Evolutionary conservation across 2,329 filamentous ascomycete genomes (phyloP), one percentile per base, ranked within the genome.

Genomic region (Thelonectria blattea): DNA sequence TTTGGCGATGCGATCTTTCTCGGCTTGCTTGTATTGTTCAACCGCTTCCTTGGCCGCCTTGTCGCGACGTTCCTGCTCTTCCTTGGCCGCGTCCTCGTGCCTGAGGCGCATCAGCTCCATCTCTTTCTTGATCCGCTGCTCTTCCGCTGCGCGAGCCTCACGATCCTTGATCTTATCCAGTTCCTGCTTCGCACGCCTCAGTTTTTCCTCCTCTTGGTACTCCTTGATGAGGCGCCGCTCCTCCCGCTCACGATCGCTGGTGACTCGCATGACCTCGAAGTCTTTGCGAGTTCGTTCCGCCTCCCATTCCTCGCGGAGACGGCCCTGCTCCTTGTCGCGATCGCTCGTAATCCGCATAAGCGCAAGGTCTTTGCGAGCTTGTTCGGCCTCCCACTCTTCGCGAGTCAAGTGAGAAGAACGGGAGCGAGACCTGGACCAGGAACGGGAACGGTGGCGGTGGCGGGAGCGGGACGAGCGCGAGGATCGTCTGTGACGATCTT

Each of bases 121-220:
- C 64, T 85, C 81, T 66, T 80, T 78, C 71, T 80, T 83, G 56
- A 87, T 79, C 20, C 82, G 80, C 56, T 77, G 77, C 70, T 84
- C 78, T 64, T 83, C 79, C 65, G 79, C 79, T n/a, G 77, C 76
- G 20, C 76, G 78, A n/a, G 80, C 77, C 64, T 81, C 77, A 17
- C 75, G 74, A n/a, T 72, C 70, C 60, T 77, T 82, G 61, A 82
- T 80, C 20, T 76, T 74, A 27, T 82, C 78, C 1, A 85, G 73
- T 71, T 82, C 82, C 39, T 74, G 74, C 71, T 81, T 83, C 42
- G 80, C 79, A 3, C 76, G 78, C 55, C 80, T 78, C 27, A 86
- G 77, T 67, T 86, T 82, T 17, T 81, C 79, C 43, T 81, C 78
- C 59, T 81, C 79, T 56, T 72, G 71, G 32, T 73, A 75, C 56